Evolutionary conservation across 2,329 filamentous ascomycete genomes (phyloP).

Genomic region (Tolypocladium ovalisporum): DNA sequence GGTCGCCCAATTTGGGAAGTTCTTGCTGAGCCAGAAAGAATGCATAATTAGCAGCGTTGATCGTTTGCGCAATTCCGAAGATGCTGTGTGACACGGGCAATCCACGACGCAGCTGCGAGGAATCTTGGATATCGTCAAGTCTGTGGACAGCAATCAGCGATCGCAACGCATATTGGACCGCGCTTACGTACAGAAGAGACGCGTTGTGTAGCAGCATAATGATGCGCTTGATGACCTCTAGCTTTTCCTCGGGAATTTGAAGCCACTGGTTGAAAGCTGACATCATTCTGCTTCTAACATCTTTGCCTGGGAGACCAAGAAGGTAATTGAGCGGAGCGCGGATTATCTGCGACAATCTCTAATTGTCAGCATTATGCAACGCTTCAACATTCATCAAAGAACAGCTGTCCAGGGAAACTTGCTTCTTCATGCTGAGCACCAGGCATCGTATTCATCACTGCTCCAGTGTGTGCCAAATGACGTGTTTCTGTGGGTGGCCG

Average conservation of each 20-base stretch:
- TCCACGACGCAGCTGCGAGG: slow-evolving; percentile 32
- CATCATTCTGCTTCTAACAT: neutral
- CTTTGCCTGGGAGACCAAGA: neutral
- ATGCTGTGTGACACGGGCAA: slow-evolving; percentile 36
- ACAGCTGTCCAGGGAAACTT: neutral
- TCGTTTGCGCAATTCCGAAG: slow-evolving; percentile 37
- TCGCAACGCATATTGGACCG: neutral
- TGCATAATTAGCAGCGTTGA: slow-evolving; percentile 38
- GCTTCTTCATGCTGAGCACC: neutral
- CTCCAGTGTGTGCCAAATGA: neutral
- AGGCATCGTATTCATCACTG: neutral
- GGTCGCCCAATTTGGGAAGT: slow-evolving; percentile 53
- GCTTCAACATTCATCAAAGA: neutral
- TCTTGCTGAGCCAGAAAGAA: slow-evolving; percentile 21
- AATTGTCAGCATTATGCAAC: neutral
- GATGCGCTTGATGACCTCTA: slow-evolving; percentile 61
- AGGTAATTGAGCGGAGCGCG: neutral
- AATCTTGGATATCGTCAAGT: slow-evolving; percentile 36
- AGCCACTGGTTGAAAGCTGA: slow-evolving; percentile 64
- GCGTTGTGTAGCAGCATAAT: slow-evolving; percentile 23
- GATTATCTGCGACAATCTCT: neutral
- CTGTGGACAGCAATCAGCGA: neutral
- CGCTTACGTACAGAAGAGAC: neutral
- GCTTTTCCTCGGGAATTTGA: slow-evolving; percentile 52
- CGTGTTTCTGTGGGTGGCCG: too few relatives aligned